Evolutionary conservation across 2,329 filamentous ascomycete species (phyloP).

Genomic region (Fusarium sp.): DNA sequence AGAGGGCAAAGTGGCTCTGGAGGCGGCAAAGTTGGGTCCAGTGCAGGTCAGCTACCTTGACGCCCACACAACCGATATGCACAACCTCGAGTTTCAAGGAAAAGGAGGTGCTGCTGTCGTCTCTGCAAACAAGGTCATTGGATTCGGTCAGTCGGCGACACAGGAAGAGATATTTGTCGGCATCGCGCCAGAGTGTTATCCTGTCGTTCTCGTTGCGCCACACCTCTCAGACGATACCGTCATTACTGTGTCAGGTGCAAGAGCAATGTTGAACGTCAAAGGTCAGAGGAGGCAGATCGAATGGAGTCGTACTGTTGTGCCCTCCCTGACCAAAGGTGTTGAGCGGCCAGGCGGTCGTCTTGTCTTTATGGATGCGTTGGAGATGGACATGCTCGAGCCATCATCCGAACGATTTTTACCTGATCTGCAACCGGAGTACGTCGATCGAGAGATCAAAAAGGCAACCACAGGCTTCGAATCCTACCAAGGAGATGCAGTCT

Average conservation of each 20-base stretch:
- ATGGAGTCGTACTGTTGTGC: conserved; percentile 21
- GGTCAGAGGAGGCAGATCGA: conserved; percentile 45
- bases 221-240: conserved; percentile 41
- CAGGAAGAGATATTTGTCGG: conserved; percentile 51
- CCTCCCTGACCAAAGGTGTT: not conserved
- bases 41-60: conserved; percentile 30
- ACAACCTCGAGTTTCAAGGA: conserved; percentile 38
- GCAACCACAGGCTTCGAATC: conserved; percentile 43
- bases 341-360: conserved; percentile 42
- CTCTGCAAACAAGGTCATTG: conserved; percentile 48
- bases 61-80: conserved; percentile 39
- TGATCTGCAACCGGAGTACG: conserved; percentile 40
- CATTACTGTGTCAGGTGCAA: conserved; percentile 42
- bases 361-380: conserved; percentile 51
- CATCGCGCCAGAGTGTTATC: conserved; percentile 48
- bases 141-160: conserved; percentile 50
- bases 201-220: conserved; percentile 48
- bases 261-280: conserved; percentile 43
- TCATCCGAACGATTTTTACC: conserved; percentile 23
- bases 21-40: conserved; percentile 9
- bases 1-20: not conserved
- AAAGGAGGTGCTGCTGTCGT: conserved; percentile 43
- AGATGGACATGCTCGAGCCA: conserved; percentile 45
- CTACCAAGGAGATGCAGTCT: conserved; percentile 28
- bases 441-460: conserved; percentile 46